phyloP scores from a whole-genome alignment of 177 flowering plant genomes.

The Vitis hybrid region DNA sequence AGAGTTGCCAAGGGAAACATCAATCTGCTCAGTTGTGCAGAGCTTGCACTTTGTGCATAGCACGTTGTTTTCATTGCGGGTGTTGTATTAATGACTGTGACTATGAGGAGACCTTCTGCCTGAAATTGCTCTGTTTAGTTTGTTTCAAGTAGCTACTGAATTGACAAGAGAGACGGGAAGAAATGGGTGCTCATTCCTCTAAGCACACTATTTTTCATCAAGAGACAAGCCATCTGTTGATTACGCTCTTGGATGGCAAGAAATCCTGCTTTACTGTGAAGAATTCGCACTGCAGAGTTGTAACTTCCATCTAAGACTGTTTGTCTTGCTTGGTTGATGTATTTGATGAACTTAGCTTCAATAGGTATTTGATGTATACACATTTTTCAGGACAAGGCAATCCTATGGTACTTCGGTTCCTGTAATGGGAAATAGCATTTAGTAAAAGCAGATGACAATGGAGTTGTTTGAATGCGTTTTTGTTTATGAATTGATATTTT shows the following conservation, averaged over 20 bases:
- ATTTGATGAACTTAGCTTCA: background rate
- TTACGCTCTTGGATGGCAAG: background rate
- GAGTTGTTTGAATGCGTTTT: background rate
- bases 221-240: constrained; percentile 1
- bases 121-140: constrained; percentile 51
- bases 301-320: background rate
- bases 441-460: background rate
- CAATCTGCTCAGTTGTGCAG: constrained; percentile 45
- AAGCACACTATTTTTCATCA: constrained; percentile 9
- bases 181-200: constrained; percentile 11
- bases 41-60: constrained; percentile 64
- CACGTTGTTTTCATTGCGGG: constrained; percentile 68
- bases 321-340: background rate
- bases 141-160: constrained; percentile 32
- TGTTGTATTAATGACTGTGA: constrained; percentile 50
- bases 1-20: constrained; percentile 52
- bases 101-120: constrained; percentile 63
- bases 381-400: background rate
- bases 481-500: background rate
- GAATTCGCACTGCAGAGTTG: background rate
- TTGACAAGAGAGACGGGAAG: constrained; percentile 20
- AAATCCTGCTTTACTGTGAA: background rate
- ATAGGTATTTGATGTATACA: background rate
- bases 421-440: background rate
- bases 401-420: background rate